Evolutionary conservation across 306 rosid species (phyloP).

Genomic region (Vigna reflexopilosa): DNA sequence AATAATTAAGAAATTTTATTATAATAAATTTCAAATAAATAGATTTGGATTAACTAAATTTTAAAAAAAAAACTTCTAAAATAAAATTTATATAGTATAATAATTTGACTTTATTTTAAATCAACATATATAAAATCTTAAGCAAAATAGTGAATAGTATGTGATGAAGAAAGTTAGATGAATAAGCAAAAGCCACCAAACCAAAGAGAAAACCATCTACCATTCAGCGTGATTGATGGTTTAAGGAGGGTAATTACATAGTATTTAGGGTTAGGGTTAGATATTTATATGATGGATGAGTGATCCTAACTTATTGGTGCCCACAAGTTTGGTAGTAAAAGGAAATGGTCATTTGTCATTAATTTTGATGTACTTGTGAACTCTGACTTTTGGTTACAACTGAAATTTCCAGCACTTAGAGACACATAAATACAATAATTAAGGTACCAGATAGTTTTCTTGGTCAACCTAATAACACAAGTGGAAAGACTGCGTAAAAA

Average conservation of each 20-base stretch:
- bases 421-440: constrained; percentile 46
- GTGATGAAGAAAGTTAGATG: not conserved
- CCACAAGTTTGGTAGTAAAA: constrained; percentile 29
- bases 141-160: too few relatives aligned
- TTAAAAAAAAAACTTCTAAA: too few relatives aligned
- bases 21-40: too few relatives aligned
- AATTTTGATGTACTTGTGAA: constrained; percentile 1
- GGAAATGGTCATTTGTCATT: not conserved
- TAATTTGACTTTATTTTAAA: too few relatives aligned
- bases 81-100: too few relatives aligned
- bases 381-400: constrained; percentile 45
- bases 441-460: constrained; percentile 49
- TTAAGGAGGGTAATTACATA: constrained; percentile 22
- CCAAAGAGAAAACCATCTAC: constrained; percentile 5
- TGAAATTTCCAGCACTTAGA: constrained; percentile 42
- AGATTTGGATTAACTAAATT: too few relatives aligned
- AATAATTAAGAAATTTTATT: too few relatives aligned
- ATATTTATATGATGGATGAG: not conserved
- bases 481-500: constrained; percentile 41
- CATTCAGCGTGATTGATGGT: constrained; percentile 42
- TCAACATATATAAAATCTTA: too few relatives aligned
- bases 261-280: too few relatives aligned
- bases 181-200: constrained; percentile 37
- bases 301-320: constrained; percentile 19
- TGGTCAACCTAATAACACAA: constrained; percentile 30